Percentiles rank a stretch among this genome's conserved stretches.
phyloP scores from a whole-genome alignment of 306 rosid species.

The Calophaca sinica region DNA sequence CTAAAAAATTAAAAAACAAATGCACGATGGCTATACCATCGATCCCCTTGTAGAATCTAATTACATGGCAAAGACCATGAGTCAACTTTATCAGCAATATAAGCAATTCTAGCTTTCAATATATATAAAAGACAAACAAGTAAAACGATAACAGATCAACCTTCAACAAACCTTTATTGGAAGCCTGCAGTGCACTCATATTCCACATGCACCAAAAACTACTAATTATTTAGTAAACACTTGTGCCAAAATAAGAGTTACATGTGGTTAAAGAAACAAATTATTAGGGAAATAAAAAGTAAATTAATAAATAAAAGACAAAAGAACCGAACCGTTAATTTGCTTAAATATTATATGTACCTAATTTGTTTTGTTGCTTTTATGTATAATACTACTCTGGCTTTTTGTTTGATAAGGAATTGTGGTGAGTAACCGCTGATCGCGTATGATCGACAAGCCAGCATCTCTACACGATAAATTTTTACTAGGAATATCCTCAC shows the following conservation, averaged over 20 bases:
- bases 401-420: slow-evolving; percentile 38
- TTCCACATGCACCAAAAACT: no score
- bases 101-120: no score
- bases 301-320: not conserved
- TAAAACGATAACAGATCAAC: no score
- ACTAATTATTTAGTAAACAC: not conserved
- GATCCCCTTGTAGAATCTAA: not conserved
- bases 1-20: not conserved
- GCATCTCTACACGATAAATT: not conserved
- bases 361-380: not conserved
- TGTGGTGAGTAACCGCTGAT: slow-evolving; percentile 35
- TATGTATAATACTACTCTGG: not conserved
- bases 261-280: not conserved
- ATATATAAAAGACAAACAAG: no score
- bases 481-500: slow-evolving; percentile 15
- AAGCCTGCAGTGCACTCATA: no score
- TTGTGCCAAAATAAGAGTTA: not conserved
- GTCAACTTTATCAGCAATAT: not conserved
- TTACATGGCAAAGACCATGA: not conserved
- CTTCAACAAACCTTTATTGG: no score
- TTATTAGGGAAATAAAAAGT: not conserved
- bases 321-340: not conserved
- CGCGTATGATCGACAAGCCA: not conserved
- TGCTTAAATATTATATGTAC: not conserved
- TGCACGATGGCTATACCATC: no score